These are phyloP conservation scores for Ceratobasidium sp. DNA, from an alignment of 1,284 basidiomycete genomes.

Conservation along the genomic window DNA sequence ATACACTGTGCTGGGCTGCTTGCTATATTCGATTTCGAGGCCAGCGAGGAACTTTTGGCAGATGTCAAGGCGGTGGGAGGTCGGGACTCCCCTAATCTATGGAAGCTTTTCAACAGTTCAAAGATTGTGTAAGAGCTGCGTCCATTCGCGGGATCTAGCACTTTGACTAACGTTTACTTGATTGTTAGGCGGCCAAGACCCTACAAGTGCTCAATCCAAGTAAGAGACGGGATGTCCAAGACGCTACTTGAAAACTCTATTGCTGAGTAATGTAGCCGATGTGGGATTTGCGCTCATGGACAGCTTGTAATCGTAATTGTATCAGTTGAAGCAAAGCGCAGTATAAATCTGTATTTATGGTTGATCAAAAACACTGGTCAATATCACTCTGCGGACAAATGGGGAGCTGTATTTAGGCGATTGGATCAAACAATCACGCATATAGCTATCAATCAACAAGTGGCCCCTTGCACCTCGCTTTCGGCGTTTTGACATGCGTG, in stretches of 20 bases:
- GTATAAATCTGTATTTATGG: no score
- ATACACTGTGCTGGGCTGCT: conserved; percentile 36
- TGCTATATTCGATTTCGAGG: conserved; percentile 23
- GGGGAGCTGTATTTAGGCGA: no score
- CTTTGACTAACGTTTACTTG: neutral
- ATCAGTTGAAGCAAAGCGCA: no score
- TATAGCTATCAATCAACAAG: no score
- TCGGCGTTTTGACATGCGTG: no score
- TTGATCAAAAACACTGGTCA: no score
- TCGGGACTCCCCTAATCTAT: conserved; percentile 4
- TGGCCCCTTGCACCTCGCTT: no score
- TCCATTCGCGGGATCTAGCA: no score
- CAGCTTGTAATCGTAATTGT: no score
- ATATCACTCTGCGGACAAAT: no score
- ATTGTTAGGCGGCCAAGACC: conserved; percentile 8
- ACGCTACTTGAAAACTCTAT: conserved; percentile 10
- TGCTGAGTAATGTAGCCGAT: neutral
- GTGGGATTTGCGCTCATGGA: no score
- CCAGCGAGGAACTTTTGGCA: conserved; percentile 18
- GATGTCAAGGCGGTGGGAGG: conserved; percentile 15
- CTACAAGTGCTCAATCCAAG: conserved; percentile 4
- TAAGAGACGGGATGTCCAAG: neutral
- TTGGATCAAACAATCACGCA: no score
- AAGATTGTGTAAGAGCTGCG: conserved; percentile 30
- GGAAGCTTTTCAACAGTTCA: conserved; percentile 30